phyloP scores from a whole-genome alignment of 148 eudicot genomes.

The Polygonum maritimum region DNA sequence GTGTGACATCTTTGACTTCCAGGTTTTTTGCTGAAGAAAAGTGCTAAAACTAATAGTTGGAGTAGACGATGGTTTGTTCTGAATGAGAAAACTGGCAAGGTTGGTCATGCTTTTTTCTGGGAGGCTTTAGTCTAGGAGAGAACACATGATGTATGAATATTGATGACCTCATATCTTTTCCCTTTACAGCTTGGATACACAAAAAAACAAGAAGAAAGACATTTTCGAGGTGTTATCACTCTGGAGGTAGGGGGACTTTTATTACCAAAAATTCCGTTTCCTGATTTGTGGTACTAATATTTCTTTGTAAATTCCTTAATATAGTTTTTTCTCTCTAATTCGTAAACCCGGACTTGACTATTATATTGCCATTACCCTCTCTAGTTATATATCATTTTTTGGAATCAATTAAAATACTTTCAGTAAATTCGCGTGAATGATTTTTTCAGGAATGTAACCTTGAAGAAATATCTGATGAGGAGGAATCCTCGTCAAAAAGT shows the following conservation, averaged over 20 bases:
- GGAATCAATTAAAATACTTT: background rate
- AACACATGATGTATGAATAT: background rate
- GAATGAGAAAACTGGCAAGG: slow-evolving; percentile 95
- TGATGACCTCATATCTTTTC: background rate
- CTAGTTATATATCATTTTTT: background rate
- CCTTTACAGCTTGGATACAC: slow-evolving; percentile 91
- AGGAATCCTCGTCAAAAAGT: slow-evolving; percentile 72
- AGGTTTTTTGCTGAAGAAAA: slow-evolving; percentile 87
- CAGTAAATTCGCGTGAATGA: background rate
- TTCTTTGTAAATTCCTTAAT: background rate
- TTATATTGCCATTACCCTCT: background rate
- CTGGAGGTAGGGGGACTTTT: slow-evolving; percentile 57
- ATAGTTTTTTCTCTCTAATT: background rate
- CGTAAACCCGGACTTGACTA: background rate
- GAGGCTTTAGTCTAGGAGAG: background rate
- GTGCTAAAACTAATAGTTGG: slow-evolving; percentile 92
- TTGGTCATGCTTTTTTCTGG: slow-evolving; percentile 17
- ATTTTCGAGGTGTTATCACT: slow-evolving; percentile 90
- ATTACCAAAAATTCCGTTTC: background rate
- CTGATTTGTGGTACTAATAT: background rate
- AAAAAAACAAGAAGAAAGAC: slow-evolving; percentile 91
- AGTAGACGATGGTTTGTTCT: slow-evolving; percentile 92
- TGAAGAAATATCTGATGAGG: slow-evolving; percentile 89
- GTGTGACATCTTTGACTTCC: slow-evolving; percentile 8
- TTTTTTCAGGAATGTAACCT: slow-evolving; percentile 65